Evolutionary conservation across 805 yeast species (phyloP).

Genomic region (Myxozyma neotropica): DNA sequence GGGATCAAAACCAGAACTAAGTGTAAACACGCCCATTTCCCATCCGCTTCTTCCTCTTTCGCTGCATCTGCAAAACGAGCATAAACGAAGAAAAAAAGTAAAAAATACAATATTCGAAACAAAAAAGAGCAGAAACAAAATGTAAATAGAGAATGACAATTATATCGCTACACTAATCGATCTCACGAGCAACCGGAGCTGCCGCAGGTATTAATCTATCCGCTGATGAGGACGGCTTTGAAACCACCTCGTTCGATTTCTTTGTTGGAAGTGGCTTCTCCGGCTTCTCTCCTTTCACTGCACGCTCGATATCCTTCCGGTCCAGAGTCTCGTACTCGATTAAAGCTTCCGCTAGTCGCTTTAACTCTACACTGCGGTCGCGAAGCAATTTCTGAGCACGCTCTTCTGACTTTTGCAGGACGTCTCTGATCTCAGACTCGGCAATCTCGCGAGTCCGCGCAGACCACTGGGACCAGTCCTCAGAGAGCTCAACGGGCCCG

Average conservation of each 20-base stretch:
- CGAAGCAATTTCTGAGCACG: slow-evolving; percentile 72
- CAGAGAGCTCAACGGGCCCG: slow-evolving; percentile 89
- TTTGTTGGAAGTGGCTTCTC: slow-evolving; percentile 13
- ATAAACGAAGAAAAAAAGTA: neutral
- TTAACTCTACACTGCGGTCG: slow-evolving; percentile 68
- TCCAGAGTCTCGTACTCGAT: slow-evolving; percentile 94
- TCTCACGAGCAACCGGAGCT: slow-evolving; percentile 8
- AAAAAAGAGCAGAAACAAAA: neutral
- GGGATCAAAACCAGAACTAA: too few species aligned
- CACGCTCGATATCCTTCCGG: slow-evolving; percentile 83
- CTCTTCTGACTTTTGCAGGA: slow-evolving; percentile 72
- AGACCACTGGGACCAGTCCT: slow-evolving; percentile 95
- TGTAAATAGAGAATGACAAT: neutral
- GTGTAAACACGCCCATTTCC: too few species aligned
- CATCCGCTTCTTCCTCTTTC: too few species aligned
- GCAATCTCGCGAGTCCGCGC: slow-evolving; percentile 84
- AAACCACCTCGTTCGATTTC: slow-evolving; percentile 1
- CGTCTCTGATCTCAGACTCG: slow-evolving; percentile 83
- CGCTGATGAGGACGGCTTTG: slow-evolving; percentile 6
- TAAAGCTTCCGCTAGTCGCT: slow-evolving; percentile 87
- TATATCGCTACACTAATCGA: neutral
- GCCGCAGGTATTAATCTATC: slow-evolving; percentile 9
- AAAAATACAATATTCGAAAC: too few species aligned
- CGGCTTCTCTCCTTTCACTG: slow-evolving; percentile 72
- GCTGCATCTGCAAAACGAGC: too few species aligned